Percentiles rank a stretch among this genome's conserved stretches.
Evolutionary conservation across 192 early-diverging fungal genomes (phyloP).

Genomic region (Chytriomyces hyalinus): DNA sequence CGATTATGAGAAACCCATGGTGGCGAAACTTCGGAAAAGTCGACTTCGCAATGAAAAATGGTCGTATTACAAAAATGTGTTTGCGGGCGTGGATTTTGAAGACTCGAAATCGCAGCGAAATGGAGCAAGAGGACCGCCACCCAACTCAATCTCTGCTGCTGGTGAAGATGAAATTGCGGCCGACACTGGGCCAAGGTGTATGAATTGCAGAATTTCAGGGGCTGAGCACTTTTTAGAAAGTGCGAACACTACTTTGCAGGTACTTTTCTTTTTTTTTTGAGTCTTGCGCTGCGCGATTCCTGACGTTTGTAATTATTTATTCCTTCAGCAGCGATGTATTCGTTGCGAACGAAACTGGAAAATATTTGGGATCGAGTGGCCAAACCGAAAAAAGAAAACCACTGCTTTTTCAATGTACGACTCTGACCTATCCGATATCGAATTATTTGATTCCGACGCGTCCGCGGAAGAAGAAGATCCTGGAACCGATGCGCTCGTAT

Average conservation of each 20-base stretch:
- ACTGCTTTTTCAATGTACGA: slow-evolving; percentile 21
- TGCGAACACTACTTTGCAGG: slow-evolving; percentile 9
- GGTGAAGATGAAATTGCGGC: slow-evolving; percentile 6
- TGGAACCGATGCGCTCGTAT: neutral
- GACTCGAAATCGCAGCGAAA: neutral
- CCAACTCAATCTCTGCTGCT: neutral
- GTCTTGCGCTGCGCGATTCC: neutral
- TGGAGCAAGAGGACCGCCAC: neutral
- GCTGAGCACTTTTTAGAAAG: neutral
- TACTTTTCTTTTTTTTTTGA: slow-evolving; percentile 4
- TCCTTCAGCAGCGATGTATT: slow-evolving; percentile 31
- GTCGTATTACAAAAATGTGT: slow-evolving; percentile 23
- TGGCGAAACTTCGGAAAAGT: slow-evolving; percentile 25
- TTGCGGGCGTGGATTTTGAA: slow-evolving; percentile 27
- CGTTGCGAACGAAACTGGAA: slow-evolving; percentile 47
- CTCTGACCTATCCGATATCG: slow-evolving; percentile 26
- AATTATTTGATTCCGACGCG: slow-evolving; percentile 22
- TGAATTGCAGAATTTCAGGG: slow-evolving; percentile 20
- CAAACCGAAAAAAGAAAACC: slow-evolving; percentile 43
- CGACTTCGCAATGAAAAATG: slow-evolving; percentile 18
- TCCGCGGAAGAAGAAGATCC: neutral
- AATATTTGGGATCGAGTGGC: slow-evolving; percentile 51
- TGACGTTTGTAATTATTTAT: neutral
- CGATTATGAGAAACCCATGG: slow-evolving; percentile 30
- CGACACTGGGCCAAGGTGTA: slow-evolving; percentile 10